Conservation (phyloP, 2,329 filamentous ascomycete species). For the Fusarium nanum region DNA sequence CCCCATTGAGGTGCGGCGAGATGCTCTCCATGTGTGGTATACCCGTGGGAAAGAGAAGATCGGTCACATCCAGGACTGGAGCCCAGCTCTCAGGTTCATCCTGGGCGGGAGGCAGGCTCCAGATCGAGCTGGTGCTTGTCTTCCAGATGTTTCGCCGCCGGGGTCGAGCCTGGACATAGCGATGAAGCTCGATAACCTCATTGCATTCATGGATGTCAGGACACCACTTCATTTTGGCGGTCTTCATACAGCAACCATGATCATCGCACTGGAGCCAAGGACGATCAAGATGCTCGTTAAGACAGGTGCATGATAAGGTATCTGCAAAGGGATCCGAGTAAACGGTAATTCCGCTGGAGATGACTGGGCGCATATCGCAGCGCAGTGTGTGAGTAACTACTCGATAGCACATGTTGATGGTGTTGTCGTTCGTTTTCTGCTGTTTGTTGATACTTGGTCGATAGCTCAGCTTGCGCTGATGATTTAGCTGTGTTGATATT, state of each 20-base stretch:
- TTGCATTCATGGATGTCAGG: conserved; percentile 16
- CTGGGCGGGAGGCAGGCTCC: not conserved
- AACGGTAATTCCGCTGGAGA: conserved; percentile 40
- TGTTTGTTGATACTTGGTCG: not conserved
- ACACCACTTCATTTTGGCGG: conserved; percentile 32
- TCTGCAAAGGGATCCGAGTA: conserved; percentile 43
- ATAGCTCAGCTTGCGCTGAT: not conserved
- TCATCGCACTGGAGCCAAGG: conserved; percentile 35
- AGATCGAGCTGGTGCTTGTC: not conserved
- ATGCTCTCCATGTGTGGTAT: not conserved
- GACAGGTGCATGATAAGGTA: conserved; percentile 39
- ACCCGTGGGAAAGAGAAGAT: conserved; percentile 7
- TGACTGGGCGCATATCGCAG: conserved; percentile 47
- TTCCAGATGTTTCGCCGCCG: conserved; percentile 11
- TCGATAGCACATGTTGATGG: conserved; percentile 42
- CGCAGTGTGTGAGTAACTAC: conserved; percentile 44
- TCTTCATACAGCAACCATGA: conserved; percentile 47
- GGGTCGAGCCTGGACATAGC: conserved; percentile 31
- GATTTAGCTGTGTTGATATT: not conserved
- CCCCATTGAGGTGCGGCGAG: not conserved
- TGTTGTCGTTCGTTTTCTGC: not conserved
- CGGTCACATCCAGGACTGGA: not conserved
- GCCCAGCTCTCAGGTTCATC: not conserved
- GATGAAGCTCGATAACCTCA: conserved; percentile 22
- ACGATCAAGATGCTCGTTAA: not conserved